Base-by-base conservation (phyloP, 371 early-diverging fungal species). In the Synchytrium microbalum region DNA sequence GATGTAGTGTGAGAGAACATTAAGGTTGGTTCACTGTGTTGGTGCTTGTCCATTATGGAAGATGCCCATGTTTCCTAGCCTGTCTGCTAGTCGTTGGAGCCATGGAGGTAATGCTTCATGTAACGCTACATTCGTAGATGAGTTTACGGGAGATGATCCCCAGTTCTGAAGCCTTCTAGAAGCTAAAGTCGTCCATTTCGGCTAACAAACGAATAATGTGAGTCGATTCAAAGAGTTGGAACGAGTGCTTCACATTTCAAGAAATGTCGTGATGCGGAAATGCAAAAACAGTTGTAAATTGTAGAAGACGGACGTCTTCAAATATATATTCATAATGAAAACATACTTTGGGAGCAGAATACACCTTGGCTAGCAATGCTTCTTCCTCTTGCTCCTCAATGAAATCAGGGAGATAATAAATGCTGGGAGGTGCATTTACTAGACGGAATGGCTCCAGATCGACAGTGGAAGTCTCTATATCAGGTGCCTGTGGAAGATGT, bases 281-380 rank as follows among this genome's bases (percentile, higher is more conserved):
- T n/a, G n/a, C 52, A 51, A 16, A 16, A n/a, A 51, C 16, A 16
- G 52, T n/a, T 23, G 24, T 14, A 10, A 23, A 27, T 57, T n/a
- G 8, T 57, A n/a, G 57, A 57, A 26, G 57, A n/a, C 57, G 8
- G 78, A 76, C 84, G 82, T 82, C 65, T 80, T 81, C 32, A 80
- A 79, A n/a, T n/a, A n/a, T n/a, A n/a, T n/a, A n/a, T n/a, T n/a
- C n/a, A n/a, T n/a, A n/a, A n/a, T n/a, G n/a, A n/a, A n/a, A n/a
- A n/a, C n/a, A n/a, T n/a, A n/a, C n/a, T 61, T 69, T 77, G 1
- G 81, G 79, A 0, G 80, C 80, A 0, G 72, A 27, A 58, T 75
- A 64, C 26, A 81, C 80, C 72, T 79, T 61, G 25, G 14, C 8
- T 3, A 72, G 62, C 13, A 72, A 66, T 1, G 5, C 19, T 19